A percentile compares a stretch with the other conserved stretches of the same genome.
Evolutionary conservation across 805 yeast genomes (phyloP).

Genomic region (Metschnikowia chrysomelidarum): DNA sequence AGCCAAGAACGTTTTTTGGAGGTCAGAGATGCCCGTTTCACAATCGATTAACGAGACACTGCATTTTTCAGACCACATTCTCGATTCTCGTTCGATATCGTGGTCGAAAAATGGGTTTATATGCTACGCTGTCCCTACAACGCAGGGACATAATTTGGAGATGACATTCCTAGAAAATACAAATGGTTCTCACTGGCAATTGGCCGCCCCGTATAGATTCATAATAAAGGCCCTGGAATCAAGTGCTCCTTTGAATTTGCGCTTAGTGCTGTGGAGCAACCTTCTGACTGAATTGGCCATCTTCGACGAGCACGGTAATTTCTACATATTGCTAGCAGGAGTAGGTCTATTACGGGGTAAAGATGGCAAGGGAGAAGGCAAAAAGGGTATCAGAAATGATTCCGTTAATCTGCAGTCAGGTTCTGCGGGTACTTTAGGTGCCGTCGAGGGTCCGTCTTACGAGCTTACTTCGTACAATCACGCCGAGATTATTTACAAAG

Average conservation of each 20-base stretch:
- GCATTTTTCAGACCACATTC: background rate
- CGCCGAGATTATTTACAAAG: slow-evolving; percentile 49
- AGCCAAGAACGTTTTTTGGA: no score
- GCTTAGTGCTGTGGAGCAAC: slow-evolving; percentile 68
- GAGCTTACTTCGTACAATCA: slow-evolving; percentile 45
- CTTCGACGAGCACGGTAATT: slow-evolving; percentile 68
- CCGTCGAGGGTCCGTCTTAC: slow-evolving; percentile 34
- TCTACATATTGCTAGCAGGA: slow-evolving; percentile 41
- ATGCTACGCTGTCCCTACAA: slow-evolving; percentile 53
- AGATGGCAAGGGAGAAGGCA: background rate
- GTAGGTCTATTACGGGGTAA: slow-evolving; percentile 31
- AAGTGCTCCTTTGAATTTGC: slow-evolving; percentile 30
- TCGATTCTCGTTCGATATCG: slow-evolving; percentile 35
- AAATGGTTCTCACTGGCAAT: slow-evolving; percentile 77
- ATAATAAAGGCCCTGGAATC: slow-evolving; percentile 28
- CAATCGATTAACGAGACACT: no score
- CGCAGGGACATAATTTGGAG: slow-evolving; percentile 40
- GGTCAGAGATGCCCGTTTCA: no score
- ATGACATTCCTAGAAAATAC: slow-evolving; percentile 70
- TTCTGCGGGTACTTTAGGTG: background rate
- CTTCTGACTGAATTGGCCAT: slow-evolving; percentile 80
- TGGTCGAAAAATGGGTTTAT: slow-evolving; percentile 88
- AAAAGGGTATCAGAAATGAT: no score
- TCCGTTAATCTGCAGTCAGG: no score
- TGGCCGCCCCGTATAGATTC: slow-evolving; percentile 54